phyloP scores from a whole-genome alignment of 441 rosid species.

The Populus hybrid region DNA sequence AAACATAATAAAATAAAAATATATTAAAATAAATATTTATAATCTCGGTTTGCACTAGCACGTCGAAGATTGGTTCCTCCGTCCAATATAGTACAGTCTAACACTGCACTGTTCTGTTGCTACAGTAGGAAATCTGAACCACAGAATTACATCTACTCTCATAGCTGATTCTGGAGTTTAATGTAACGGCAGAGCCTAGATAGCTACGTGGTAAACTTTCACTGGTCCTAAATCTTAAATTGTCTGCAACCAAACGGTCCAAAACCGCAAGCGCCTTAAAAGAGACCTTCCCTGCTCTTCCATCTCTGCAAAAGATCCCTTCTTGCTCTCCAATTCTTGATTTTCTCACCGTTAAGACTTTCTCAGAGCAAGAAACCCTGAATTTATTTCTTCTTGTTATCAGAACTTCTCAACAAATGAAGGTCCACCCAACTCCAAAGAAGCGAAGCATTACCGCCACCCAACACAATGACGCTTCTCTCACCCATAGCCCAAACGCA shows the following conservation, averaged over 20 bases:
- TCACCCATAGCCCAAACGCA: neutral
- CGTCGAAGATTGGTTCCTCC: no score
- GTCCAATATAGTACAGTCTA: no score
- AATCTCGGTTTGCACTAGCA: no score
- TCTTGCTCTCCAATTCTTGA: neutral
- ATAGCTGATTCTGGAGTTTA: neutral
- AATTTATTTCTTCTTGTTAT: neutral
- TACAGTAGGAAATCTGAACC: no score
- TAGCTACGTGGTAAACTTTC: neutral
- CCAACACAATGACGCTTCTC: neutral
- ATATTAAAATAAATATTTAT: no score
- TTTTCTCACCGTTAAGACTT: neutral
- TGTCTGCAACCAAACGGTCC: neutral
- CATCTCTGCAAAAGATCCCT: neutral
- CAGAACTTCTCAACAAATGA: conserved; percentile 5
- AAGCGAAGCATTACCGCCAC: neutral
- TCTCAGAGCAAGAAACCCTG: conserved; percentile 14
- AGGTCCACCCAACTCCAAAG: conserved; percentile 14
- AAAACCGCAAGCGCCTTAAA: neutral
- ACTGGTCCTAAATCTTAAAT: neutral
- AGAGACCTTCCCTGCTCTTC: neutral
- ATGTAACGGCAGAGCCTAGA: neutral
- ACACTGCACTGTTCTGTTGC: no score
- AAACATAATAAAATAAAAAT: no score
- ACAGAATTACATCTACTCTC: no score